Base-by-base conservation (phyloP, 768 basidiomycete genomes). In the Sarcomyxa edulis region DNA sequence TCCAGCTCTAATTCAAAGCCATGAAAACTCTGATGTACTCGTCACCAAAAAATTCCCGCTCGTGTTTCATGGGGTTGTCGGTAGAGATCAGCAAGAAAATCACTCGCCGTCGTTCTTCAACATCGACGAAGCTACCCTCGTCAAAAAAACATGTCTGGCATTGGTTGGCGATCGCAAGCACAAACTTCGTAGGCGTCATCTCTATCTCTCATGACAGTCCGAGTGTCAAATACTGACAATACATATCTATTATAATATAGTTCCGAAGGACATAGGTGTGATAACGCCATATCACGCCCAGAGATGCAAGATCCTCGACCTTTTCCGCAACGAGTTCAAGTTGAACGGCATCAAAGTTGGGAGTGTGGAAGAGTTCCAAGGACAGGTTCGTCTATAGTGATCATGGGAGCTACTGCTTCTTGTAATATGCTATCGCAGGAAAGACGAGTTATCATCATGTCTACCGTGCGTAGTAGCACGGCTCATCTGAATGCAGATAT, bases 221-320 rank as follows among this genome's bases (percentile, higher is more conserved):
- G 21, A 42, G 59, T 18, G 34, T 59, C 2, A 27, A 47, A 1
- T 63, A 50, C 24, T 32, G 7, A 23, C 7, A 2, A 9, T 7
- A n/a, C n/a, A n/a, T n/a, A n/a, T n/a, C n/a, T n/a, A n/a, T 28
- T 24, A 9, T 8, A 23, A 1, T 32, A 18, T 27, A 76, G 71
- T 55, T n/a, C 58, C 64, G 9, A 49, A 58, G 8, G 65, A 84
- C 39, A 80, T 83, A 44, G 81, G 79, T n/a, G 56, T 84, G n/a
- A 81, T 84, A 15, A 62, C 81, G 0, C 82, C 82, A 1, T 84
- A 84, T 47, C 69, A 76, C 50, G 78, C 78, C 2, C 82, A 84
- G 48, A 57, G 66, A 20, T 61, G 62, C 45, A 80, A 79, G 50
- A 72, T 82, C 64, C 16, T 49, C 39, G 31, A 56, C 53, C 36